Base-by-base conservation (phyloP, 345 rosid species). In the Sapria himalayana region DNA sequence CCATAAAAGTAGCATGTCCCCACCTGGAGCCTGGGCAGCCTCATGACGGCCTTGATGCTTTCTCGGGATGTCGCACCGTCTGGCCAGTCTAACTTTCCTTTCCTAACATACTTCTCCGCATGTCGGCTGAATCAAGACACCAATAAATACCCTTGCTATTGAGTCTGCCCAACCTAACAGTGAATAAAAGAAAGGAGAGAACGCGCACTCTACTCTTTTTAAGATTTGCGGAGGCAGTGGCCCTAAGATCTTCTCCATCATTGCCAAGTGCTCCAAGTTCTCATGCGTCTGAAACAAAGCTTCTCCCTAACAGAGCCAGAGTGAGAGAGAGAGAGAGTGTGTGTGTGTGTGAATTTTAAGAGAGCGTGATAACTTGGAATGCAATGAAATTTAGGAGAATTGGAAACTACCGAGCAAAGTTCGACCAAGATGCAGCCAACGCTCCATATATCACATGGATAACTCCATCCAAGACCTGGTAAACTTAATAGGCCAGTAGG, bases 241-340 rank as follows among this genome's bases (percentile, higher is more conserved):
- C 22, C 86, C 81, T 31, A 76, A 57, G 43, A 65, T 75, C 64
- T 70, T 70, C 58, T 76, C 81, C 78, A 76, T 76, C 81, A 76
- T 72, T 15, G 81, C 86, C 24, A 72, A 52, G 57, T 72, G 86
- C 67, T 72, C 85, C 19, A 76, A 50, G 60, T 70, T 76, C 47
- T 76, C 86, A 33, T 70, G 78, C 3, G 78, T 72, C 66, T 76
- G 86, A 52, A 76, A 76, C 61, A 76, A 54, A 22, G 81, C 78
- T 63, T 70, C 75, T 47, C 81, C 86, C 81, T 72, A 71, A n/a
- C n/a, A n/a, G n/a, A n/a, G n/a, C n/a, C n/a, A n/a, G n/a, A n/a
- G n/a, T n/a, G n/a, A n/a, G n/a, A n/a, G n/a, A n/a, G n/a, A n/a
- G n/a, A n/a, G n/a, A n/a, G n/a, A n/a, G n/a, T n/a, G n/a, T n/a